Base-by-base conservation (phyloP, 495 filamentous ascomycete genomes). In the Podospora pseudocomata region DNA sequence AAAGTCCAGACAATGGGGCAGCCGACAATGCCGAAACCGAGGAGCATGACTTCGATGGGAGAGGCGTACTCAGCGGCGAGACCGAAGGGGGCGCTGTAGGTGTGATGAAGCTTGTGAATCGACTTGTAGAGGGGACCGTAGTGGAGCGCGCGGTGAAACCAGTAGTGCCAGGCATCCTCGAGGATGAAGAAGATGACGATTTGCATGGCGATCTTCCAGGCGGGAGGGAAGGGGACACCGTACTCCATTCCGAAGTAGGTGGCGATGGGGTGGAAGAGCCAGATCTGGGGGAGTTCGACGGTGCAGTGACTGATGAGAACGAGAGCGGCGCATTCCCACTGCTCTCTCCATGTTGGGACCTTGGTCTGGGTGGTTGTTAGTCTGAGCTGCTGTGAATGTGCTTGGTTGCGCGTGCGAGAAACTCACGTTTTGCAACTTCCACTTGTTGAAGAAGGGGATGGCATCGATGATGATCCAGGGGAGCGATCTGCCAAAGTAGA, bases 151-250 rank as follows among this genome's bases (percentile, higher is more conserved):
- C 95, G 93, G 81, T 99, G 95, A 62, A 86, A 89, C 87, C 94
- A 99, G 84, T 99, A 99, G 78, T 99, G 95, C 96, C 96, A 99
- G 62, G 96, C 85, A 80, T 99, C 95, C 78, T 99, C 95, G 73
- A 97, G 76, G 56, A 98, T 86, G 79, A 99, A 99, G 85, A 99
- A 97, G 74, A 97, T 83, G 53, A 89, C 86, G 67, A 99, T 96
- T 67, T 99, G 95, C 73, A 90, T 90, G 63, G 90, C 91, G 85
- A 99, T 99, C 65, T 87, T 96, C 76, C 86, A 88, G 71, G 91
- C 67, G 9, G 87, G 80, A 11, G 95, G 95, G 84, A 99, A 99
- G 7, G 96, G 95, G 60, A 97, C 90, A 60, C 89, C 87, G 66
- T 92, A 97, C 20, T 87, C 84, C 76, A 99, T 89, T 72, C 96